These are phyloP conservation scores for Syzygium grande DNA, from an alignment of 345 rosid species.

Conservation along the genomic window DNA sequence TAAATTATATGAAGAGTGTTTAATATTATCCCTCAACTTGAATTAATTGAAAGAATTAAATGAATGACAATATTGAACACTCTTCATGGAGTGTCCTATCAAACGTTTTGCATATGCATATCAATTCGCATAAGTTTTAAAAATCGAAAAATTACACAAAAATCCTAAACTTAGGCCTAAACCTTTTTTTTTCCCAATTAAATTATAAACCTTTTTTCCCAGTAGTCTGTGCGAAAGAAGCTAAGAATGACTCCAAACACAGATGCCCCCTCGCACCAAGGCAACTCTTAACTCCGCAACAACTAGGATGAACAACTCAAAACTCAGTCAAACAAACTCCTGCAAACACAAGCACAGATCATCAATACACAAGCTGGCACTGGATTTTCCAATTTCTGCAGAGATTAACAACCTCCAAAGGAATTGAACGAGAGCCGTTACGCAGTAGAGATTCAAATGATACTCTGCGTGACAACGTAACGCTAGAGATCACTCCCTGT, in stretches of 20 bases:
- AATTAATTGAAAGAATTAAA: too few species aligned
- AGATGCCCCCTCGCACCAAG: neutral
- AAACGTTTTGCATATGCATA: too few species aligned
- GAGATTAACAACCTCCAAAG: neutral
- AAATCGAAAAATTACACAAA: too few species aligned
- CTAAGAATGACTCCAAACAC: neutral
- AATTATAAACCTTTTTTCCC: too few species aligned
- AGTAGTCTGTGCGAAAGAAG: neutral
- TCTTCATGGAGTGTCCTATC: too few species aligned
- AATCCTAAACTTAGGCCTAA: too few species aligned
- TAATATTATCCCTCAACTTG: too few species aligned
- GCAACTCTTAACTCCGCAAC: neutral
- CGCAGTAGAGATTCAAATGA: neutral
- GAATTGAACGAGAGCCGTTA: neutral
- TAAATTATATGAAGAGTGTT: too few species aligned
- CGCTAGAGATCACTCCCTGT: neutral
- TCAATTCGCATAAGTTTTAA: too few species aligned
- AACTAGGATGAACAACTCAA: neutral
- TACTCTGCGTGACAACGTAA: neutral
- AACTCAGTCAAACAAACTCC: neutral
- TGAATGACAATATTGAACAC: too few species aligned
- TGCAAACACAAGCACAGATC: neutral
- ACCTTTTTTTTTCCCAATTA: too few species aligned
- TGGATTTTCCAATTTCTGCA: neutral
- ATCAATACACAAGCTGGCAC: neutral